These are phyloP conservation scores for Echria macrotheca DNA, from an alignment of 495 filamentous ascomycete genomes.

Conservation along the genomic window DNA sequence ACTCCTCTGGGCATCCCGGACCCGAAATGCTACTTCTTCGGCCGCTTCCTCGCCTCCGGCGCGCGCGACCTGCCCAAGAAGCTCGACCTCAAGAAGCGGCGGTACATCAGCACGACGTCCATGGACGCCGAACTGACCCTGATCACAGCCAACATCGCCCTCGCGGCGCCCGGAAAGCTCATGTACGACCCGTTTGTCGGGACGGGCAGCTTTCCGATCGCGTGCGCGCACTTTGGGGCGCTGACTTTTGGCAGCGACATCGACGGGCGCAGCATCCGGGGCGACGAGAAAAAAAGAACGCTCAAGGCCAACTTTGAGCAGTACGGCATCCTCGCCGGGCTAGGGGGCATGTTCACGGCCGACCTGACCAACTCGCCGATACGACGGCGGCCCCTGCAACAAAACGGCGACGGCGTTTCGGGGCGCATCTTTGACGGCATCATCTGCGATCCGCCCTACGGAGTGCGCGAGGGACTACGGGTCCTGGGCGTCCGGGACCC, in stretches of 20 bases:
- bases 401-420: constrained; percentile 17
- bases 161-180: constrained; percentile 73
- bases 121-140: constrained; percentile 95
- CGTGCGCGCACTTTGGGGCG: constrained; percentile 85
- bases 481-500: constrained; percentile 74
- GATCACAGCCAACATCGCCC: constrained; percentile 85
- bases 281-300: constrained; percentile 47
- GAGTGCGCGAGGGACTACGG: constrained; percentile 86
- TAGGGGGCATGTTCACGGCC: constrained; percentile 72
- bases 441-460: constrained; percentile 95
- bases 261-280: constrained; percentile 79
- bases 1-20: constrained; percentile 35
- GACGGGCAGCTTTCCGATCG: constrained; percentile 83
- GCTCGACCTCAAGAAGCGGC: constrained; percentile 86
- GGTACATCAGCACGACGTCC: constrained; percentile 89
- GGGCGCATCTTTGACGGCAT: constrained; percentile 76
- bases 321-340: constrained; percentile 60
- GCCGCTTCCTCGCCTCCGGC: constrained; percentile 59
- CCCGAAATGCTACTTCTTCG: constrained; percentile 63
- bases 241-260: constrained; percentile 81
- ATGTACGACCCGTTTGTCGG: constrained; percentile 94
- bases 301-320: constrained; percentile 76
- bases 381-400: constrained; percentile 30
- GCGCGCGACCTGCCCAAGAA: constrained; percentile 60
- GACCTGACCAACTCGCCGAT: constrained; percentile 89